Conservation (phyloP, 2,329 filamentous ascomycete species). For the Daldinia eschscholtzii region DNA sequence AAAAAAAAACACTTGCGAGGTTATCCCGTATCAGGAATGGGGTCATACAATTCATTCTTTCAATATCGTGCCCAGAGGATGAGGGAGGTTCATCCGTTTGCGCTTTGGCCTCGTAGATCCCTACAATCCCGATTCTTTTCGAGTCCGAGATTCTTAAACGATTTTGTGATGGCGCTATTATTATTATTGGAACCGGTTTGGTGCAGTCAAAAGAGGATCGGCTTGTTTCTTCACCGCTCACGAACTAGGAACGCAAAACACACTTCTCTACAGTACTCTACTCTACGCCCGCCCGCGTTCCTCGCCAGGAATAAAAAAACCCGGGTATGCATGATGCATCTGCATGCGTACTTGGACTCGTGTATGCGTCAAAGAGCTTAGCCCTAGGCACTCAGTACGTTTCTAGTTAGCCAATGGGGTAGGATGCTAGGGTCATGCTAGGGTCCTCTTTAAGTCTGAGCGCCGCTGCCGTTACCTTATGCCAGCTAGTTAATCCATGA, state of each 20-base stretch:
- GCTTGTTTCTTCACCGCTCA: conserved; percentile 20
- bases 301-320: not conserved
- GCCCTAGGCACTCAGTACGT: conserved; percentile 10
- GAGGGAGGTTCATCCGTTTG: conserved; percentile 31
- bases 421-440: conserved; percentile 16
- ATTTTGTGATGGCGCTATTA: conserved; percentile 33
- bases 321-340: conserved; percentile 11
- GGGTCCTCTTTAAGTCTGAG: conserved; percentile 12
- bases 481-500: conserved; percentile 32
- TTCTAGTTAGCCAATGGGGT: conserved; percentile 24
- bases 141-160: conserved; percentile 24
- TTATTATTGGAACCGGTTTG: conserved; percentile 24
- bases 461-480: conserved; percentile 17
- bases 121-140: conserved; percentile 26
- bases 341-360: conserved; percentile 13
- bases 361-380: conserved; percentile 13
- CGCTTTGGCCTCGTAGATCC: conserved; percentile 22
- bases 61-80: conserved; percentile 17
- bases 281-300: not conserved
- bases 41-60: conserved; percentile 8
- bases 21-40: conserved; percentile 24
- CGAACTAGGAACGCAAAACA: not conserved
- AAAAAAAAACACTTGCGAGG: conserved; percentile 1
- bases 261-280: not conserved
- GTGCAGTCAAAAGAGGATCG: conserved; percentile 7